Evolutionary conservation across 164 flowering plant species (phyloP).

Genomic region (Buxus sempervirens): DNA sequence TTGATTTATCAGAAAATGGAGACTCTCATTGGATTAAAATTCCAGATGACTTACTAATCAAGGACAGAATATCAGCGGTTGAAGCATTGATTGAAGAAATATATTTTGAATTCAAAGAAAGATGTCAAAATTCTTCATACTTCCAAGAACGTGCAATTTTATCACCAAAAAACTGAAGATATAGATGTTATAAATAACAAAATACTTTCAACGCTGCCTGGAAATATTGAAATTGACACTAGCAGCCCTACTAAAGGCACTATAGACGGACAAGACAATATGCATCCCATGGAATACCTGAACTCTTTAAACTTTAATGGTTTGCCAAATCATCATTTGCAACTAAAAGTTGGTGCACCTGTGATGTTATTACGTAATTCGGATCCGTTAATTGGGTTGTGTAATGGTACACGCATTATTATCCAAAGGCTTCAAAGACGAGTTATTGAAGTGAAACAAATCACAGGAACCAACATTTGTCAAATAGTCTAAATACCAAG

Average conservation of each 20-base stretch:
- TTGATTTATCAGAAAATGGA: background rate
- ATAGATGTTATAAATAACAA: too few species aligned
- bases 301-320: background rate
- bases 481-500: background rate
- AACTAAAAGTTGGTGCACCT: background rate
- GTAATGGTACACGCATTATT: background rate
- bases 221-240: background rate
- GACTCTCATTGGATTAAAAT: too few species aligned
- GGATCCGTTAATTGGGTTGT: background rate
- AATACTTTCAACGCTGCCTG: too few species aligned
- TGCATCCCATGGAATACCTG: background rate
- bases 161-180: background rate
- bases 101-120: too few species aligned
- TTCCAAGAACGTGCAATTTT: background rate
- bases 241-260: too few species aligned
- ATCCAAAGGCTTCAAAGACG: background rate
- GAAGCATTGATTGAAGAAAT: background rate
- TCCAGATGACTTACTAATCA: too few species aligned
- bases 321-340: background rate
- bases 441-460: background rate
- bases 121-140: too few species aligned
- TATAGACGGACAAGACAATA: background rate
- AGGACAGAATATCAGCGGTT: too few species aligned
- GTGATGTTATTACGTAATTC: background rate
- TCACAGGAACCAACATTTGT: background rate